These are phyloP conservation scores for Aspergillus amoenus DNA, from an alignment of 2,329 filamentous ascomycete species.

Conservation along the genomic window DNA sequence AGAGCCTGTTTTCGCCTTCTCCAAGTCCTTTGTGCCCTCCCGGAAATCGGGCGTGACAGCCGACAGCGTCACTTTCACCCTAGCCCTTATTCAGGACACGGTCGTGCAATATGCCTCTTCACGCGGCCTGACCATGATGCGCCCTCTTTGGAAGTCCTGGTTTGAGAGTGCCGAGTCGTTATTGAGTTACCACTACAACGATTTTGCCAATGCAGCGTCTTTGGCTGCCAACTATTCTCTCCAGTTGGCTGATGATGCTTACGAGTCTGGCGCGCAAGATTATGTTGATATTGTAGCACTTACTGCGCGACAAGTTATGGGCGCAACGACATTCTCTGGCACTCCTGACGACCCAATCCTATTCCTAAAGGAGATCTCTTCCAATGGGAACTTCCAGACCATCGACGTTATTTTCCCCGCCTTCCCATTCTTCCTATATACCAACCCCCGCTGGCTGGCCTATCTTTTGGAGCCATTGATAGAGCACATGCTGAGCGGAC, in stretches of 20 bases:
- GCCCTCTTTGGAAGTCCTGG: slow-evolving; percentile 76
- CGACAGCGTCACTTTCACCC: slow-evolving; percentile 69
- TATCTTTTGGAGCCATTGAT: slow-evolving; percentile 77
- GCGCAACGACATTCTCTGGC: slow-evolving; percentile 72
- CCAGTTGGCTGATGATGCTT: slow-evolving; percentile 69
- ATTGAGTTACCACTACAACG: slow-evolving; percentile 72
- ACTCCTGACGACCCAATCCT: slow-evolving; percentile 70
- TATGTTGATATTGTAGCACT: slow-evolving; percentile 77
- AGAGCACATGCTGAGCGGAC: slow-evolving; percentile 77
- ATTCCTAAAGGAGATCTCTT: slow-evolving; percentile 84
- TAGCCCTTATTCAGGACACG: slow-evolving; percentile 74
- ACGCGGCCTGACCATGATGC: slow-evolving; percentile 74
- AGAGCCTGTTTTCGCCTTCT: slow-evolving; percentile 80
- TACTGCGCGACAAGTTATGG: slow-evolving; percentile 76
- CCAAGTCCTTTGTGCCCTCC: slow-evolving; percentile 61
- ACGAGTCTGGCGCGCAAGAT: slow-evolving; percentile 69
- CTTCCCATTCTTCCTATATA: slow-evolving; percentile 84
- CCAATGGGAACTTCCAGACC: slow-evolving; percentile 80
- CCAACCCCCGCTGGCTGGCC: slow-evolving; percentile 75
- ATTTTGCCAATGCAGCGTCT: slow-evolving; percentile 63
- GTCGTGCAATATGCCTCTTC: slow-evolving; percentile 77
- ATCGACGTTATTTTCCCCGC: slow-evolving; percentile 86
- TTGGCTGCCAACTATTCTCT: slow-evolving; percentile 73
- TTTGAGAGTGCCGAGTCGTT: slow-evolving; percentile 64
- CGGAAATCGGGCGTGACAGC: slow-evolving; percentile 30